Evolutionary conservation across 1,139 yeast species (phyloP).

Genomic region (Suzukiozyma palmioleophila): DNA sequence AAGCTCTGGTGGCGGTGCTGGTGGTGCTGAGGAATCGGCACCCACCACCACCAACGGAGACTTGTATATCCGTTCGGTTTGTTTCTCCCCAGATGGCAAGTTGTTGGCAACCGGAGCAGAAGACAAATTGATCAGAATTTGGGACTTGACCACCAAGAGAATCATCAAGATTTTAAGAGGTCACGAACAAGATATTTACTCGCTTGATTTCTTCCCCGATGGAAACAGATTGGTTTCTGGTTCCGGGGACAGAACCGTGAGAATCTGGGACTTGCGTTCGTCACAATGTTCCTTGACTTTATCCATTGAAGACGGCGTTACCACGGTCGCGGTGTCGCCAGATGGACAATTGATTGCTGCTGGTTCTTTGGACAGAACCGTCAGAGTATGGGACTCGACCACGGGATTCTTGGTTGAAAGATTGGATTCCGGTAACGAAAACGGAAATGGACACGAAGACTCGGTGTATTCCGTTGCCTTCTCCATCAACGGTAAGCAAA

Average conservation of each 20-base stretch:
- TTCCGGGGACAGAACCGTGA: constrained; percentile 92
- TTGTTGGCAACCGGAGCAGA: constrained; percentile 97
- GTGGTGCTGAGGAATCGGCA: constrained; percentile 19
- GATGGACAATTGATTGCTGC: constrained; percentile 95
- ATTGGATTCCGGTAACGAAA: constrained; percentile 82
- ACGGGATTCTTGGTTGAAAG: constrained; percentile 92
- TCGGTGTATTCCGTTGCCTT: constrained; percentile 94
- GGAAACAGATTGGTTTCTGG: constrained; percentile 95
- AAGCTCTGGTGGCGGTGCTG: constrained; percentile 15
- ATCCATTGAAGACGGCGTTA: constrained; percentile 95
- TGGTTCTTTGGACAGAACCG: constrained; percentile 92
- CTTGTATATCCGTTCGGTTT: constrained; percentile 88
- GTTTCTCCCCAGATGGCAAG: constrained; percentile 96
- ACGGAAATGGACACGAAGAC: constrained; percentile 92
- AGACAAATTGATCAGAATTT: constrained; percentile 91
- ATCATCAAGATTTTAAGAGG: constrained; percentile 87
- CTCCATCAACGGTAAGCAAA: constrained; percentile 87
- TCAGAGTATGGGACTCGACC: constrained; percentile 94
- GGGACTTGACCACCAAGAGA: constrained; percentile 89
- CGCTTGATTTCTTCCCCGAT: constrained; percentile 92
- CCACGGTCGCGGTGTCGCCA: constrained; percentile 96
- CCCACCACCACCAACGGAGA: constrained; percentile 60
- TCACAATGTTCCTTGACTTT: constrained; percentile 88
- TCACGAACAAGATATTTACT: constrained; percentile 96
- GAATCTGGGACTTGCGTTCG: constrained; percentile 93